These are phyloP conservation scores for Globisporangium echinulatum DNA, from an alignment of 352 stramenopile species.

Conservation along the genomic window DNA sequence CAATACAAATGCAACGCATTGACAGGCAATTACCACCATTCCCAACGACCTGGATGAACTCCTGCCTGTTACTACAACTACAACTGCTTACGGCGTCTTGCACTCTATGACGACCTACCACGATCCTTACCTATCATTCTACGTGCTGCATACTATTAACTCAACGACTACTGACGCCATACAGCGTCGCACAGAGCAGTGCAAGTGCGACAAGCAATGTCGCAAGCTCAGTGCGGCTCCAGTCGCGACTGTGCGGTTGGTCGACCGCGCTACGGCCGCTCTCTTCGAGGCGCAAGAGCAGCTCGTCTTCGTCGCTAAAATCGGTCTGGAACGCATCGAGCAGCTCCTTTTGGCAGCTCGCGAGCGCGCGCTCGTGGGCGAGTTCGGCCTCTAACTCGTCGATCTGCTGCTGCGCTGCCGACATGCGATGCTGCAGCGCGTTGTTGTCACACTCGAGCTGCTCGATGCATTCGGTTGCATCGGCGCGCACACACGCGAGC, in stretches of 20 bases:
- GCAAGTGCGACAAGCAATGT: conserved; percentile 8
- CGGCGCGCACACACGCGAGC: neutral
- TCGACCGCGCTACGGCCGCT: neutral
- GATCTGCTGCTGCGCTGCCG: conserved; percentile 4
- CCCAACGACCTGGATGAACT: too few species aligned
- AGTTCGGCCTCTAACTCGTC: conserved; percentile 2
- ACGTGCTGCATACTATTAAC: neutral
- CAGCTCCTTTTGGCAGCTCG: neutral
- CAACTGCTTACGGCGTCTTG: too few species aligned
- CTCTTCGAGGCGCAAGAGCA: conserved; percentile 4
- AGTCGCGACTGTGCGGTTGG: neutral
- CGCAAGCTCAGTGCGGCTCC: conserved; percentile 1
- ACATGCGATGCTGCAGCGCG: conserved; percentile 5
- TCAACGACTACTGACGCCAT: neutral
- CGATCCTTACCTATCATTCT: neutral
- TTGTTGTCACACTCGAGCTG: conserved; percentile 20
- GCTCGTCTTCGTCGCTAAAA: conserved; percentile 4
- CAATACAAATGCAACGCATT: neutral
- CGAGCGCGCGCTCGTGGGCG: conserved; percentile 5
- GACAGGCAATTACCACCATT: neutral
- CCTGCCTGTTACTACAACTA: too few species aligned
- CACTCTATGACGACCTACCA: too few species aligned
- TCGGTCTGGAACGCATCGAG: neutral
- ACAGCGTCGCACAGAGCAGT: conserved; percentile 15
- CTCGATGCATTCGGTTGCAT: conserved; percentile 18